A percentile compares a stretch with the other conserved stretches of the same genome.
Evolutionary conservation across 805 yeast species (phyloP).

Genomic region (Alloascoidea hylecoeti): DNA sequence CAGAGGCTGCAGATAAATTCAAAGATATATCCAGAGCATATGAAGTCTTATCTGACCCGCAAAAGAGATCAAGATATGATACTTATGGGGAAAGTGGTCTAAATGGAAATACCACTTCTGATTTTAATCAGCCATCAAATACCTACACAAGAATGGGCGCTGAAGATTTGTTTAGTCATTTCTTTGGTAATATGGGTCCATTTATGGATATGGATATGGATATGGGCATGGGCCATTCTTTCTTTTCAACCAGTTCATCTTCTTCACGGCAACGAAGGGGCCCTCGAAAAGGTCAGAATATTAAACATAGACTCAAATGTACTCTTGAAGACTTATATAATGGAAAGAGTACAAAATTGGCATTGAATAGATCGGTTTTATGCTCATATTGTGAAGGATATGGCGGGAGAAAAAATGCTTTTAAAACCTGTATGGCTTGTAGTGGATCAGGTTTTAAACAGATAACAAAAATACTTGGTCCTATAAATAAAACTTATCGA

Average conservation of each 20-base stretch:
- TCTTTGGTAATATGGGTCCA: not conserved
- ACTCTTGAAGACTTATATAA: not conserved
- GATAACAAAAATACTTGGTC: constrained; percentile 24
- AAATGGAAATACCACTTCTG: not conserved
- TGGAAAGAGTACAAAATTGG: not conserved
- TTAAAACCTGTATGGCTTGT: not conserved
- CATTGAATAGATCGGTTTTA: not conserved
- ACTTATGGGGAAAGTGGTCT: not conserved
- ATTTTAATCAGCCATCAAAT: not conserved
- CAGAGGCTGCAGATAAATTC: constrained; percentile 87
- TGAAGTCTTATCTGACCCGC: constrained; percentile 71
- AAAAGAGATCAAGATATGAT: constrained; percentile 85
- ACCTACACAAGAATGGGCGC: not conserved
- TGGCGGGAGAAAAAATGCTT: not conserved
- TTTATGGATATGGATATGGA: constrained; percentile 1
- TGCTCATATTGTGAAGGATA: not conserved
- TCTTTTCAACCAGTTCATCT: not conserved
- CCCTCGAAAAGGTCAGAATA: not conserved
- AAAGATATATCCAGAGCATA: constrained; percentile 82
- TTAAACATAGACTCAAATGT: not conserved
- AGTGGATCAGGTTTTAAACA: not conserved
- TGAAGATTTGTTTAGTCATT: not conserved
- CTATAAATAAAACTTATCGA: constrained; percentile 25
- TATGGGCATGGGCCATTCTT: not conserved
- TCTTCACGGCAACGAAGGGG: not conserved